Conservation (phyloP, 306 rosid genomes). For the Dalbergia cultrata region DNA sequence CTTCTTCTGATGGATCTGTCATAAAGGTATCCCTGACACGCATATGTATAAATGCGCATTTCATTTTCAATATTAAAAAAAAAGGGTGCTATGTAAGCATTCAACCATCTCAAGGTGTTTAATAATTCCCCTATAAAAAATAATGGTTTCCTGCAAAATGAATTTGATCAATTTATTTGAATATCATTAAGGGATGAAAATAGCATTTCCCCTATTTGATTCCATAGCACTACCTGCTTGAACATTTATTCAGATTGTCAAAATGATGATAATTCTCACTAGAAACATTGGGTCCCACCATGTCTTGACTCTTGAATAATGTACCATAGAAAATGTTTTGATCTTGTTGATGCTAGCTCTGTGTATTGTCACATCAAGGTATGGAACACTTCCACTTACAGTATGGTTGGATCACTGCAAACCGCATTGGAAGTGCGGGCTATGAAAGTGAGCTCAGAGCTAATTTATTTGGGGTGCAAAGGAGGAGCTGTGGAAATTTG, state of each 20-base stretch:
- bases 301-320: background rate
- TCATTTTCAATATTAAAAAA: too few species aligned
- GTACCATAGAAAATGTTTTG: slow-evolving; percentile 17
- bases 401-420: slow-evolving; percentile 69
- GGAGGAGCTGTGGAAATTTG: slow-evolving; percentile 87
- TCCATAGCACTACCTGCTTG: background rate
- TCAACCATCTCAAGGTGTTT: background rate
- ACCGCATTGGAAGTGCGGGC: slow-evolving; percentile 74
- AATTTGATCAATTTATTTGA: background rate
- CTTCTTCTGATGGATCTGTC: slow-evolving; percentile 74
- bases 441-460: slow-evolving; percentile 78
- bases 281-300: slow-evolving; percentile 20
- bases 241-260: background rate
- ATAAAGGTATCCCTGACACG: slow-evolving; percentile 68
- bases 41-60: background rate
- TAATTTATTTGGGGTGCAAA: slow-evolving; percentile 88
- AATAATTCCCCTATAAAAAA: background rate
- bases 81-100: background rate
- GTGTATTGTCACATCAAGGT: slow-evolving; percentile 53
- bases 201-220: background rate
- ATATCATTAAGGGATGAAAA: background rate
- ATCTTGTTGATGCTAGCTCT: slow-evolving; percentile 31
- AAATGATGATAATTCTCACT: slow-evolving; percentile 11
- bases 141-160: background rate
- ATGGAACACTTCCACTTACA: slow-evolving; percentile 71